Evolutionary conservation across 1,284 basidiomycete species (phyloP).

Genomic region (Apiotrichum gracile): DNA sequence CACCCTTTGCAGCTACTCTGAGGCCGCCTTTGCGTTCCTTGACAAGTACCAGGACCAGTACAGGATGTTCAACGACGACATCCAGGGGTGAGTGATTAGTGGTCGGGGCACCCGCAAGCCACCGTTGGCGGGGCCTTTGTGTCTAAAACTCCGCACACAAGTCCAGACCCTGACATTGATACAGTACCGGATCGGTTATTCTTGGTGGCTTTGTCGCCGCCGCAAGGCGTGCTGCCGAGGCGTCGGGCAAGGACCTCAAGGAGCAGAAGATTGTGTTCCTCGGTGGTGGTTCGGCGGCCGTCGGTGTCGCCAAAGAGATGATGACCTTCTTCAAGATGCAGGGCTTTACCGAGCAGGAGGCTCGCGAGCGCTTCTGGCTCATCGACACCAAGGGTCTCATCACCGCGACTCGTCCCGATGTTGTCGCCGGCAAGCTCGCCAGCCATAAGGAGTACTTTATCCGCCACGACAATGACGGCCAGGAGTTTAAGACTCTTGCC

Average conservation of each 20-base stretch:
- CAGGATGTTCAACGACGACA: slow-evolving; percentile 85
- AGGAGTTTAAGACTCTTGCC: slow-evolving; percentile 66
- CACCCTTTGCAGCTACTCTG: slow-evolving; percentile 53
- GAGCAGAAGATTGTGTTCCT: slow-evolving; percentile 87
- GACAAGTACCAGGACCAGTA: slow-evolving; percentile 66
- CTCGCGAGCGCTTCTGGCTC: slow-evolving; percentile 71
- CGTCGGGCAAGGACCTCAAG: slow-evolving; percentile 61
- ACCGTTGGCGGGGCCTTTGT: not conserved
- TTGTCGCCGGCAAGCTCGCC: slow-evolving; percentile 58
- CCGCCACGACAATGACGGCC: slow-evolving; percentile 68
- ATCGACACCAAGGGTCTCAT: slow-evolving; percentile 79
- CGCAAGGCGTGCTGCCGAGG: slow-evolving; percentile 66
- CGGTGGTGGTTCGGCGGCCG: slow-evolving; percentile 43
- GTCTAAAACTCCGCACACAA: not conserved
- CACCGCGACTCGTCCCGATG: slow-evolving; percentile 57
- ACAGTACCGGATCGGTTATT: slow-evolving; percentile 84
- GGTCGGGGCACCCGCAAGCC: not conserved
- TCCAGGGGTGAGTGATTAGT: slow-evolving; percentile 52
- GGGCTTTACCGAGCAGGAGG: slow-evolving; percentile 70
- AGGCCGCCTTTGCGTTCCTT: slow-evolving; percentile 78
- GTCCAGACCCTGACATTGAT: slow-evolving; percentile 26
- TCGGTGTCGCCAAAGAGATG: slow-evolving; percentile 75
- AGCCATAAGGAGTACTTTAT: slow-evolving; percentile 80
- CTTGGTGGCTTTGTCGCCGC: slow-evolving; percentile 87
- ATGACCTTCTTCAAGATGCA: slow-evolving; percentile 77